A percentile compares a stretch with the other conserved stretches of the same genome.
These are phyloP conservation scores for Phytophthora agathidicida DNA, from an alignment of 352 stramenopile genomes.

Conservation along the genomic window DNA sequence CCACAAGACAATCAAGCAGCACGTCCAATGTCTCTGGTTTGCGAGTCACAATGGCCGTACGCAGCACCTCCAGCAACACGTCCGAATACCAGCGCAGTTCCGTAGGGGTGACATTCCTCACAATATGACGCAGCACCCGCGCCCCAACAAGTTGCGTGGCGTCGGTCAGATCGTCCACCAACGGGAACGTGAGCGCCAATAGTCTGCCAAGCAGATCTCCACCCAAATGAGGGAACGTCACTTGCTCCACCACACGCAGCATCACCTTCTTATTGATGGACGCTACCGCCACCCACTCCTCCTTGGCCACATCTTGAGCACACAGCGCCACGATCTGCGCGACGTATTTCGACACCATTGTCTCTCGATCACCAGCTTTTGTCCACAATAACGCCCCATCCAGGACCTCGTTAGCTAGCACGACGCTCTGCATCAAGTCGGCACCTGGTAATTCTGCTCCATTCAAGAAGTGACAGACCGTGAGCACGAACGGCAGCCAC, in stretches of 20 bases:
- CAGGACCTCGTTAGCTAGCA: conserved; percentile 31
- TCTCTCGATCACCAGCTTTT: conserved; percentile 2
- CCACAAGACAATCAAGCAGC: conserved; percentile 61
- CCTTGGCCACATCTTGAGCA: conserved; percentile 63
- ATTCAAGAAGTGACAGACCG: conserved; percentile 39
- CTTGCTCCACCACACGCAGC: conserved; percentile 54
- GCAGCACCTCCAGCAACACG: conserved; percentile 76
- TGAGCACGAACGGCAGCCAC: conserved; percentile 51
- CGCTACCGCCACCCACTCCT: conserved; percentile 59
- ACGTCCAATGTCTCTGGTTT: conserved; percentile 60
- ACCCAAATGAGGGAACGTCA: conserved; percentile 63
- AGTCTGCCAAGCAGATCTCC: conserved; percentile 76
- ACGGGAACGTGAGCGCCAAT: conserved; percentile 77
- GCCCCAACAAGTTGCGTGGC: conserved; percentile 68
- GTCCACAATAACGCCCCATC: conserved; percentile 21
- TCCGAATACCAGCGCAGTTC: conserved; percentile 87
- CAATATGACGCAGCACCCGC: conserved; percentile 64
- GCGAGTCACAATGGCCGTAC: conserved; percentile 63
- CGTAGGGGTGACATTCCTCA: conserved; percentile 63
- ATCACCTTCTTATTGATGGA: conserved; percentile 67
- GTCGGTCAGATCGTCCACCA: conserved; percentile 77
- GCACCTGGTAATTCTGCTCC: conserved; percentile 30
- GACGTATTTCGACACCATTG: conserved; percentile 40
- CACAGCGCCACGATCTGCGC: conserved; percentile 48
- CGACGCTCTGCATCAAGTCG: conserved; percentile 30